These are phyloP conservation scores for Candida boidinii DNA, from an alignment of 805 yeast genomes.

Conservation along the genomic window DNA sequence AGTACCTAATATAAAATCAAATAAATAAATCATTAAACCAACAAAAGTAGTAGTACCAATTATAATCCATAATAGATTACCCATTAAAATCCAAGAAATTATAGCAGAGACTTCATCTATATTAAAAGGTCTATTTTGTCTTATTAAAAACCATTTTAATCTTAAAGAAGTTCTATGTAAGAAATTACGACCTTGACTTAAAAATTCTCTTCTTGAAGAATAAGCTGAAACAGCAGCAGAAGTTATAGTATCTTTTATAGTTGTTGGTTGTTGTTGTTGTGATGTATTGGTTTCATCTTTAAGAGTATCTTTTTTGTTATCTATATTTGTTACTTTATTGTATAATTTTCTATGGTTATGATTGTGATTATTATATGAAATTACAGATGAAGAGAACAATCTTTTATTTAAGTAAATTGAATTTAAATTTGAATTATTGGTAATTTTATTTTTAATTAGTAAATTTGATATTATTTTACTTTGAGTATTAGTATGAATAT, in stretches of 20 bases:
- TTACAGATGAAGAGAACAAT: too few relatives aligned
- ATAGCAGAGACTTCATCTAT: constrained; percentile 46
- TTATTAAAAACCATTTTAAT: constrained; percentile 36
- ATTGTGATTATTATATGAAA: too few relatives aligned
- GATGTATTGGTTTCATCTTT: too few relatives aligned
- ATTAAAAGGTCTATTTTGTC: constrained; percentile 40
- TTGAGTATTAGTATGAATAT: too few relatives aligned
- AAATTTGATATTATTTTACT: too few relatives aligned
- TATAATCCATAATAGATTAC: constrained; percentile 44
- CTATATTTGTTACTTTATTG: too few relatives aligned
- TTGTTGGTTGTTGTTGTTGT: background rate
- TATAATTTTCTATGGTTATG: too few relatives aligned
- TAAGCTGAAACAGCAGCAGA: background rate
- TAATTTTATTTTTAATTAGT: too few relatives aligned
- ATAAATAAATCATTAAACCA: constrained; percentile 35
- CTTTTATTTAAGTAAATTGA: too few relatives aligned
- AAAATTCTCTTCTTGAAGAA: too few relatives aligned
- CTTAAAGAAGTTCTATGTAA: constrained; percentile 9
- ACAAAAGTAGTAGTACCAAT: constrained; percentile 53
- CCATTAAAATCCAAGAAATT: constrained; percentile 50
- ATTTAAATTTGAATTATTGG: too few relatives aligned
- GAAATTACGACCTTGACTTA: background rate
- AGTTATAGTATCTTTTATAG: background rate
- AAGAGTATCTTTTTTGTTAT: too few relatives aligned
- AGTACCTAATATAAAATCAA: constrained; percentile 26